Evolutionary conservation across 257 asterid species (phyloP).

Genomic region (Nicotiana paniculata): DNA sequence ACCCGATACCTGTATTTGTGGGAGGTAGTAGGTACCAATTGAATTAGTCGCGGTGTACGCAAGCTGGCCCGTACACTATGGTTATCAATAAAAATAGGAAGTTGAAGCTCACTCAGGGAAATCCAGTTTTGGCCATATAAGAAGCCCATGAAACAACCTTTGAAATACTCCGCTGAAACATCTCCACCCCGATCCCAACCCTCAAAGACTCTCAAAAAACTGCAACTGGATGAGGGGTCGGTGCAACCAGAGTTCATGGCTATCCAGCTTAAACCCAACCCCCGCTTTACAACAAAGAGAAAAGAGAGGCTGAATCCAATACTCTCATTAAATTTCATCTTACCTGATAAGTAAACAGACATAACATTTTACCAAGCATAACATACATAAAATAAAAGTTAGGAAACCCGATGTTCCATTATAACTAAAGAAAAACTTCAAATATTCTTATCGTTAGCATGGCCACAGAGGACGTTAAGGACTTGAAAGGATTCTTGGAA

Average conservation of each 20-base stretch:
- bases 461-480: not conserved
- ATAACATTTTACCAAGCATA: not conserved
- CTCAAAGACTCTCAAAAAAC: not conserved
- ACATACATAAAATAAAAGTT: not conserved
- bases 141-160: not conserved
- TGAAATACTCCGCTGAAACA: not conserved
- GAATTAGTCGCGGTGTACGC: too few species aligned
- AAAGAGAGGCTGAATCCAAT: not conserved
- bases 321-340: not conserved
- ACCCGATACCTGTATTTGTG: too few species aligned
- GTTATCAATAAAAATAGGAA: not conserved
- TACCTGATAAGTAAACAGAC: not conserved
- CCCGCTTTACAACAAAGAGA: not conserved
- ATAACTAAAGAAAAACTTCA: not conserved
- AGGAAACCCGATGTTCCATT: not conserved
- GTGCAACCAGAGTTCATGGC: not conserved
- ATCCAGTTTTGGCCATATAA: not conserved
- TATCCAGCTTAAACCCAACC: not conserved
- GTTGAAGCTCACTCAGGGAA: not conserved
- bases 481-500: not conserved
- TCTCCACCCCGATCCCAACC: not conserved
- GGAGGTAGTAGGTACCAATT: too few species aligned
- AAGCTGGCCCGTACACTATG: too few species aligned
- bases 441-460: not conserved
- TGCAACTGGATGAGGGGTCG: not conserved